Base-by-base conservation (phyloP, 306 rosid genomes). In the Canavalia gladiata region DNA sequence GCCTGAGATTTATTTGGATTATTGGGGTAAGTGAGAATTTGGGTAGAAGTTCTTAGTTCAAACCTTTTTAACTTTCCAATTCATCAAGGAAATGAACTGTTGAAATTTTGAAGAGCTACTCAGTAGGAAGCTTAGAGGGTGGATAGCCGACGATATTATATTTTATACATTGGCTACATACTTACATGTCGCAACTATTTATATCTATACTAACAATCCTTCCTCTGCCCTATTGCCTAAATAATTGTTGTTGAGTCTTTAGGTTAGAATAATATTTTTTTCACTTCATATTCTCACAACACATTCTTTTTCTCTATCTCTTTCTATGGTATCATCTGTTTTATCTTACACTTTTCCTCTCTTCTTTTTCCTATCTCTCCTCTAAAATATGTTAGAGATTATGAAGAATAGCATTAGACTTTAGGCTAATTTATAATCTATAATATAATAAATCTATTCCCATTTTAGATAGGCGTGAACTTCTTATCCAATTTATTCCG, bases 171-270 rank as follows among this genome's bases (percentile, higher is more conserved):
- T 69, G 6, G 43, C 25, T 18, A 18, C 25, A 18, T 18, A 18
- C 25, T 31, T 70, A 60, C 75, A 70, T 31, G 43, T 31, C 49
- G 75, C 75, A 70, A 13, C 59, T 31, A 33, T 43, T 30, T 68
- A 4, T 28, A 67, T 43, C 55, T 66, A 42, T 41, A 5, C 11
- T 42, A 68, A 68, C 41, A 68, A 66, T 39, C n/a, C 43, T 49
- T 49, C 75, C 43, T 6, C 59, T 46, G 1, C 39, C 3, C 4
- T 18, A 4, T 5, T 2, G 34, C 54, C 73, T 3, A 43, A 67
- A 45, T 4, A 31, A 67, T 45, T 67, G 6, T 25, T 43, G 29
- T 58, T 58, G 56, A 12, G 64, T 9, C 66, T 9, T 18, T 18
- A 18, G 25, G 25, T 18, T 18, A 18, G 25, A 18, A 18, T 18